These are phyloP conservation scores for Chloromonas sp. DNA, from an alignment of 163 green algal genomes.

Conservation along the genomic window DNA sequence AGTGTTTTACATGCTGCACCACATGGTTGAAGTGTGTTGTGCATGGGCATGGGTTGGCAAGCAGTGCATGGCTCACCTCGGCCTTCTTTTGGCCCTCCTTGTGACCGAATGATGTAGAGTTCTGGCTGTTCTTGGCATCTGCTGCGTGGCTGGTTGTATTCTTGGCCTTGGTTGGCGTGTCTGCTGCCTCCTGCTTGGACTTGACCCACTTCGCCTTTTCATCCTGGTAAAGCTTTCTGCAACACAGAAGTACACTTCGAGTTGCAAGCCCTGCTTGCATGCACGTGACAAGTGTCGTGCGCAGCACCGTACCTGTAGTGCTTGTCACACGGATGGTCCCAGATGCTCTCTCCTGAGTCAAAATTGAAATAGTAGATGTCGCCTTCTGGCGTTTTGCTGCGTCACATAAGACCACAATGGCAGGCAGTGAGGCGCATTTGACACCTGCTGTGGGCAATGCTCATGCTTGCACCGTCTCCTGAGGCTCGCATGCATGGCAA, in stretches of 20 bases:
- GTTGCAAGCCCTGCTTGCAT: not conserved
- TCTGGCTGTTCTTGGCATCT: slow-evolving; percentile 1
- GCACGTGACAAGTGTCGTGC: not conserved
- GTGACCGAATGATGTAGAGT: not conserved
- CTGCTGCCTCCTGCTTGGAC: slow-evolving; percentile 7
- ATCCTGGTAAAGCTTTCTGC: slow-evolving; percentile 40
- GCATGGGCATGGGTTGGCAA: not conserved
- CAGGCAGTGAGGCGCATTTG: no score
- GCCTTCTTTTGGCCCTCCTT: not conserved
- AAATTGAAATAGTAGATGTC: slow-evolving; percentile 91
- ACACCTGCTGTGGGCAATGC: not conserved
- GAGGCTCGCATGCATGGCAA: not conserved
- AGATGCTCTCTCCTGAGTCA: slow-evolving; percentile 67
- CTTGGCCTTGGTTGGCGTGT: not conserved
- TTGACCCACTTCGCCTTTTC: slow-evolving; percentile 45
- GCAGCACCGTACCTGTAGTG: slow-evolving; percentile 28
- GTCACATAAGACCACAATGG: not conserved
- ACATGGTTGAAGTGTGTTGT: not conserved
- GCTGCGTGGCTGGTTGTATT: not conserved
- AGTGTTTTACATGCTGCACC: not conserved
- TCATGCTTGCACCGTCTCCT: not conserved
- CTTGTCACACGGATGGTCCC: slow-evolving; percentile 80
- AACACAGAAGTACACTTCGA: not conserved
- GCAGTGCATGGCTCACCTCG: not conserved
- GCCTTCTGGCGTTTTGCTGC: slow-evolving; percentile 60